phyloP scores from a whole-genome alignment of 805 yeast species.

The Millerozyma miso region DNA sequence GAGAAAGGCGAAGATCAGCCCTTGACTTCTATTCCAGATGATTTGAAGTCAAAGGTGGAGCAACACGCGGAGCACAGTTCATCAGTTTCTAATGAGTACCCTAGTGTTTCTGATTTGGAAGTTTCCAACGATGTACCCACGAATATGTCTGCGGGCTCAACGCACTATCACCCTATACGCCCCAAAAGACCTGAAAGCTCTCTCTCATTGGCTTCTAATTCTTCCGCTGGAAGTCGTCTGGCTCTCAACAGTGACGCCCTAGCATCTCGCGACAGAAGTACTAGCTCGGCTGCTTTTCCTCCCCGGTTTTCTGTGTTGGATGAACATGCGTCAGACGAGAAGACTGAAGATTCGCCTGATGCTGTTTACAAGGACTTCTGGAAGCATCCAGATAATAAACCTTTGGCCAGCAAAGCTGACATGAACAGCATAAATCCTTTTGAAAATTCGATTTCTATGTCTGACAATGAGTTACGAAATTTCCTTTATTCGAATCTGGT shows the following conservation, averaged over 20 bases:
- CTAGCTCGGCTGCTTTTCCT: slow-evolving; percentile 12
- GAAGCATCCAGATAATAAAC: not conserved
- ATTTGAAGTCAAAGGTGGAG: not conserved
- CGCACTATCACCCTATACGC: slow-evolving; percentile 21
- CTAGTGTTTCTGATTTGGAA: not conserved
- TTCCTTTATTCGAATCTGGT: not conserved
- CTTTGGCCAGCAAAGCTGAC: not conserved
- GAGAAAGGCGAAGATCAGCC: slow-evolving; percentile 34
- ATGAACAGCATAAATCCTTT: not conserved
- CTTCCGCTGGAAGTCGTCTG: slow-evolving; percentile 17
- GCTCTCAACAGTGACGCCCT: not conserved
- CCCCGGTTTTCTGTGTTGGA: slow-evolving; percentile 5
- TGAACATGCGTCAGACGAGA: not conserved
- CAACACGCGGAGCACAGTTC: slow-evolving; percentile 1
- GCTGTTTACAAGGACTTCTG: not conserved
- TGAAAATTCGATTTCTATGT: not conserved
- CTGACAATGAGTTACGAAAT: not conserved
- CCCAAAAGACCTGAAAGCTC: slow-evolving; percentile 39
- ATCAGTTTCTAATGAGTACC: not conserved
- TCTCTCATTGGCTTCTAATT: slow-evolving; percentile 34
- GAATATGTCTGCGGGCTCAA: not conserved
- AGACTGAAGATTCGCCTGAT: not conserved
- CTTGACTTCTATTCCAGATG: slow-evolving; percentile 25
- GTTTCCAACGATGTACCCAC: slow-evolving; percentile 1
- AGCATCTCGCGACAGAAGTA: not conserved